Evolutionary conservation across 805 yeast genomes (phyloP).

Genomic region (Brettanomyces nanus): DNA sequence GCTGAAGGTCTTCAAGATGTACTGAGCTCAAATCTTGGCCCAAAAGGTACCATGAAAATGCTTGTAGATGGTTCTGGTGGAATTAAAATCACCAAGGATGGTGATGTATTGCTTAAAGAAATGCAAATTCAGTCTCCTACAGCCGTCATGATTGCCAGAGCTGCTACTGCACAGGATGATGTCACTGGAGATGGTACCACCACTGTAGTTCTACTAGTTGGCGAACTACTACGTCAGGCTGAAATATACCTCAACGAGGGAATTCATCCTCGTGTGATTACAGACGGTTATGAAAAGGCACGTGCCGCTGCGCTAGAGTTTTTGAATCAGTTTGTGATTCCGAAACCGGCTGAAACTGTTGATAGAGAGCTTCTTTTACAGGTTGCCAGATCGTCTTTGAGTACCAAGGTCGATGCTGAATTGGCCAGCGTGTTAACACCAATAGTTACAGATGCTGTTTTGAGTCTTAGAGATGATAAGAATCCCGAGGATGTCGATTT

Average conservation of each 20-base stretch:
- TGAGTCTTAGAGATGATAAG: constrained; percentile 54
- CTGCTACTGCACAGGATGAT: constrained; percentile 98
- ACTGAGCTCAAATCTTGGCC: constrained; percentile 86
- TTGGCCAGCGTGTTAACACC: constrained; percentile 80
- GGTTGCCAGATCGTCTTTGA: constrained; percentile 83
- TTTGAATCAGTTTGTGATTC: constrained; percentile 57
- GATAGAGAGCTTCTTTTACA: constrained; percentile 86
- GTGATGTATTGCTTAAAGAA: constrained; percentile 84
- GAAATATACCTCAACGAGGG: constrained; percentile 89
- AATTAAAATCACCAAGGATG: constrained; percentile 93
- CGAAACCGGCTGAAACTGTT: constrained; percentile 25
- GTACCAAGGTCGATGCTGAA: constrained; percentile 77
- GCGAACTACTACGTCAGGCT: constrained; percentile 91
- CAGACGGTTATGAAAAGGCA: constrained; percentile 92
- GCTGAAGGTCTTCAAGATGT: constrained; percentile 96
- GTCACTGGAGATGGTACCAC: constrained; percentile 99
- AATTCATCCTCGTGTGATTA: constrained; percentile 87
- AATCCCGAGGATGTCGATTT: constrained; percentile 50
- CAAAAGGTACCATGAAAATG: constrained; percentile 94
- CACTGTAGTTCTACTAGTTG: constrained; percentile 87
- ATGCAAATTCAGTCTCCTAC: constrained; percentile 96
- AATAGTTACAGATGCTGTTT: constrained; percentile 92
- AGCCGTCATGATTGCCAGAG: constrained; percentile 88
- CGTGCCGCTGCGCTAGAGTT: constrained; percentile 65
- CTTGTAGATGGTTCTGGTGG: constrained; percentile 95